These are phyloP conservation scores for Mycena vitilis DNA, from an alignment of 768 basidiomycete species.

Conservation along the genomic window DNA sequence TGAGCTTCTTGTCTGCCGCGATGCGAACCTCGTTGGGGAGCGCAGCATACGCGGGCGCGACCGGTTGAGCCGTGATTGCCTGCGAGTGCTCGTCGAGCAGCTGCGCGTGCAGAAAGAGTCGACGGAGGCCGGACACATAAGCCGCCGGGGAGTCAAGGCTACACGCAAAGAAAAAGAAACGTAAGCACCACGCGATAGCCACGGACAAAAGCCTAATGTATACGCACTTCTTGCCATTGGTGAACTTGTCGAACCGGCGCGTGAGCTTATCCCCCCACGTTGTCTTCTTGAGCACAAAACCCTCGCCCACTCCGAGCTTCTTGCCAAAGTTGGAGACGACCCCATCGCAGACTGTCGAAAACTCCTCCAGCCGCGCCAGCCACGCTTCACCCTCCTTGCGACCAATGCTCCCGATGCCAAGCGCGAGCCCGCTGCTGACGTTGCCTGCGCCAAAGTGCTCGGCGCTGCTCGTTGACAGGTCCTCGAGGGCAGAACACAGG, in stretches of 20 bases:
- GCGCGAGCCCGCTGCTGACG: conserved; percentile 76
- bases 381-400: conserved; percentile 84
- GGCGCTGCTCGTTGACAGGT: conserved; percentile 76
- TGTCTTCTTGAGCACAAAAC: conserved; percentile 85
- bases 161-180: conserved; percentile 34
- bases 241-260: conserved; percentile 84
- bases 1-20: conserved; percentile 79
- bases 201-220: conserved; percentile 21
- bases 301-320: conserved; percentile 90
- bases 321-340: conserved; percentile 86
- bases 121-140: conserved; percentile 82
- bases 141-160: conserved; percentile 91
- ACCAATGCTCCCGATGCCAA: conserved; percentile 82
- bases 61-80: conserved; percentile 72
- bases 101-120: conserved; percentile 79
- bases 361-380: conserved; percentile 83
- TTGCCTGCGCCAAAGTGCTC: conserved; percentile 85
- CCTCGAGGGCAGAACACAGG: conserved; percentile 81
- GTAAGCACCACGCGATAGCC: conserved; percentile 30
- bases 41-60: conserved; percentile 78
- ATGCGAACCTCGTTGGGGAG: conserved; percentile 73
- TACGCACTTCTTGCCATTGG: conserved; percentile 88
- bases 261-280: conserved; percentile 82
- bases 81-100: conserved; percentile 90
- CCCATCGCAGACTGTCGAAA: conserved; percentile 80